Evolutionary conservation across 2,329 filamentous ascomycete species (phyloP).

Genomic region (Alternaria novae-zelandiae): DNA sequence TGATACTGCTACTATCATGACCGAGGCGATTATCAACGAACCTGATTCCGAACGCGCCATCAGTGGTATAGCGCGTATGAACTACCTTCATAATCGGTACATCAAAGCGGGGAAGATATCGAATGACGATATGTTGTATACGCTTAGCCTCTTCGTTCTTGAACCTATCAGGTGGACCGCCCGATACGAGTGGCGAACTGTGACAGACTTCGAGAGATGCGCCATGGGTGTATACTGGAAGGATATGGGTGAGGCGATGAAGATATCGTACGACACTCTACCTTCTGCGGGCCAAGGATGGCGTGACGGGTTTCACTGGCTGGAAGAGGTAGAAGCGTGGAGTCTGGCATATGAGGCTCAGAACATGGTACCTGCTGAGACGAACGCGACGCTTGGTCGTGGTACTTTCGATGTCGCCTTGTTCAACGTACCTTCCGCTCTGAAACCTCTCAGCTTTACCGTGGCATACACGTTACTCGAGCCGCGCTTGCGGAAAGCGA

Average conservation of each 20-base stretch:
- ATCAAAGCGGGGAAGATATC: conserved; percentile 64
- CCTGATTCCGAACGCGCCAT: conserved; percentile 45
- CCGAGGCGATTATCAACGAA: conserved; percentile 35
- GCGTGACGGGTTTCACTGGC: conserved; percentile 60
- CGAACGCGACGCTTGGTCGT: conserved; percentile 56
- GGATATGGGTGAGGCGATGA: conserved; percentile 72
- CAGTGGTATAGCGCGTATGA: conserved; percentile 65
- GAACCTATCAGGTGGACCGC: conserved; percentile 70
- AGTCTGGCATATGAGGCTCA: conserved; percentile 63
- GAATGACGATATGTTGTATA: conserved; percentile 70
- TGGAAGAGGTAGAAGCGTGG: conserved; percentile 60
- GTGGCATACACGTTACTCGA: conserved; percentile 68
- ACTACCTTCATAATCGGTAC: conserved; percentile 67
- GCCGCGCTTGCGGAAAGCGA: conserved; percentile 67
- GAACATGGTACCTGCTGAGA: conserved; percentile 59
- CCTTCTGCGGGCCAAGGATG: conserved; percentile 49
- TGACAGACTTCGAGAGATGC: conserved; percentile 72
- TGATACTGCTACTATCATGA: conserved; percentile 43
- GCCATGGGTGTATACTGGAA: conserved; percentile 70
- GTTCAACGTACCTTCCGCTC: conserved; percentile 59
- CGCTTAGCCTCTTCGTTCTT: conserved; percentile 67
- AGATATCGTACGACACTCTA: conserved; percentile 61
- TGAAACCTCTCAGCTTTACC: conserved; percentile 55
- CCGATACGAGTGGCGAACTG: conserved; percentile 71
- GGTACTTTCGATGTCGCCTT: conserved; percentile 68